Evolutionary conservation across 139 green algal genomes (phyloP).

Genomic region (Chlorella sorokiniana): DNA sequence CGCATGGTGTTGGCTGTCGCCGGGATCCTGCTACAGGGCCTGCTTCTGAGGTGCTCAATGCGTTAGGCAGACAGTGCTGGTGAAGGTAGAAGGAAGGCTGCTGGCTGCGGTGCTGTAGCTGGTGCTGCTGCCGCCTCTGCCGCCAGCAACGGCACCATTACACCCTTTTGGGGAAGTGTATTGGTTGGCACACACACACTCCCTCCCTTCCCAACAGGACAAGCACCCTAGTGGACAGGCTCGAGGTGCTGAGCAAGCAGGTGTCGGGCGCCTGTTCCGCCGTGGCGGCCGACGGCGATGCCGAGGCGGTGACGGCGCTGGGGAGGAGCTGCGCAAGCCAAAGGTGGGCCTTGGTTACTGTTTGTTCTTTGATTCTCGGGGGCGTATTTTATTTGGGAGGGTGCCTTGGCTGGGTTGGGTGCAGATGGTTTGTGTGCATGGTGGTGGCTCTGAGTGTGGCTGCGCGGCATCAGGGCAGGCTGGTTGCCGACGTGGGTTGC

Average conservation of each 20-base stretch:
- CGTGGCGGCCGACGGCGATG: conserved; percentile 51
- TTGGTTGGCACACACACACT: neutral
- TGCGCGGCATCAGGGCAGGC: neutral
- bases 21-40: neutral
- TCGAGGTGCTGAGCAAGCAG: conserved; percentile 56
- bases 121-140: no score
- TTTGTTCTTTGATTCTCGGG: no score
- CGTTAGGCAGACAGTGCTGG: no score
- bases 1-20: neutral
- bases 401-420: neutral
- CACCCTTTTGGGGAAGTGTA: no score
- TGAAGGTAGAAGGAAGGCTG: no score
- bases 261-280: conserved; percentile 51
- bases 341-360: neutral
- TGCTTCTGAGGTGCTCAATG: no score
- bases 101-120: no score
- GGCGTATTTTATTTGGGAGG: neutral
- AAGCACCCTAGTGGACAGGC: conserved; percentile 68
- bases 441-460: neutral
- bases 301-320: conserved; percentile 43
- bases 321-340: conserved; percentile 27
- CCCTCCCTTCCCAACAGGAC: neutral
- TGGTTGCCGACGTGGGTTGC: no score
- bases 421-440: no score
- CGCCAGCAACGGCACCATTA: neutral